Conservation (phyloP, 2,329 filamentous ascomycete species). For the Aspergillus pseudoviridinutans region DNA sequence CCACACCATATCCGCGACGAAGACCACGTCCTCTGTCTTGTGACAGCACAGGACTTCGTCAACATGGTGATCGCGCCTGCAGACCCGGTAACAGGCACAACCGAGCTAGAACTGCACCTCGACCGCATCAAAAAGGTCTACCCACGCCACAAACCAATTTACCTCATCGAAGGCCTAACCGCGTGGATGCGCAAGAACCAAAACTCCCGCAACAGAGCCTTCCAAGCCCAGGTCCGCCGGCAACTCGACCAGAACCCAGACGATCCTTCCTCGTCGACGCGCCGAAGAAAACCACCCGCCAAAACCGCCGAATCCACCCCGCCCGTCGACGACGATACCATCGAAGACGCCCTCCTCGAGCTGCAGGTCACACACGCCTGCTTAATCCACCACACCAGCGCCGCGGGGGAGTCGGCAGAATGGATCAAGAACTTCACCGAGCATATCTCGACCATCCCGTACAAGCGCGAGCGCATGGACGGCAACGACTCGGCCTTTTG, state of each 20-base stretch:
- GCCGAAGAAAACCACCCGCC: conserved; percentile 24
- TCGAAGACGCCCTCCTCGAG: conserved; percentile 68
- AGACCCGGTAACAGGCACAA: conserved; percentile 30
- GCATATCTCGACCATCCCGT: conserved; percentile 72
- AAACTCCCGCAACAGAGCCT: conserved; percentile 64
- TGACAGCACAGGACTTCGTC: conserved; percentile 64
- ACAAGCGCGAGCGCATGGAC: conserved; percentile 51
- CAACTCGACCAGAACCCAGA: conserved; percentile 27
- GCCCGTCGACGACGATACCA: conserved; percentile 61
- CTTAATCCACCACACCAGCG: conserved; percentile 65
- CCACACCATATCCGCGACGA: conserved; percentile 49
- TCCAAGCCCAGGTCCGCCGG: conserved; percentile 59
- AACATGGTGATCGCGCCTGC: conserved; percentile 48
- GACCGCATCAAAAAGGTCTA: conserved; percentile 53
- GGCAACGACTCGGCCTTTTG: conserved; percentile 60
- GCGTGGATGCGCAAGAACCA: conserved; percentile 66
- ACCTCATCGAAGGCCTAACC: conserved; percentile 66
- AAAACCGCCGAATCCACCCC: conserved; percentile 42
- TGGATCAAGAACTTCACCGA: conserved; percentile 74
- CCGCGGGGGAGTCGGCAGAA: conserved; percentile 61
- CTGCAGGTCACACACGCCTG: conserved; percentile 65
- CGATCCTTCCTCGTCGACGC: conserved; percentile 8
- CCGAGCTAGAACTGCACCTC: conserved; percentile 56
- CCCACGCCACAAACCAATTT: conserved; percentile 55
- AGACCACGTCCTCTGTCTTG: conserved; percentile 58